Conservation (phyloP, 768 basidiomycete species). For the Pulveroboletus sp. region DNA sequence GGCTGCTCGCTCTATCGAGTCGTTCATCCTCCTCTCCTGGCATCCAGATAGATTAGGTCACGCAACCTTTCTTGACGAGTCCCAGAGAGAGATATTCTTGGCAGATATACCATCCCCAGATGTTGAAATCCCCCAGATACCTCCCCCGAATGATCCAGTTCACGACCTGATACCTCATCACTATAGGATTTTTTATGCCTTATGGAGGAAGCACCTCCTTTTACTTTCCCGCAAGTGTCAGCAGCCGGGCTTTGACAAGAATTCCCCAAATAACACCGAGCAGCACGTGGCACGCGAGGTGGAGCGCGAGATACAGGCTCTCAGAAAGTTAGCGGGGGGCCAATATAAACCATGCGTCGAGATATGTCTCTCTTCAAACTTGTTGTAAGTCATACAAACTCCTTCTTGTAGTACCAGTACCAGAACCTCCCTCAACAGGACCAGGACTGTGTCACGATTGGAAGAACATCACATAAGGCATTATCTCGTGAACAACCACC, state of each 20-base stretch:
- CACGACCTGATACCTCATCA: conserved; percentile 23
- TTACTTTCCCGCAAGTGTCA: conserved; percentile 18
- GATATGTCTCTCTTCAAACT: conserved; percentile 79
- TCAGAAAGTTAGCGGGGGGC: conserved; percentile 11
- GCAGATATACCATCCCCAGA: conserved; percentile 22
- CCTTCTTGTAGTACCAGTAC: background rate
- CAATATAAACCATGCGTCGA: conserved; percentile 62
- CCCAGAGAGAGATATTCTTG: conserved; percentile 50
- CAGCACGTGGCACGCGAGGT: conserved; percentile 22
- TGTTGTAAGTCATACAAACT: conserved; percentile 49
- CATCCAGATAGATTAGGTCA: conserved; percentile 72
- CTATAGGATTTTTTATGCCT: conserved; percentile 20
- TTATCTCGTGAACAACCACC: conserved; percentile 62
- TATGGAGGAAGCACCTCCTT: conserved; percentile 23
- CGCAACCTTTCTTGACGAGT: conserved; percentile 73
- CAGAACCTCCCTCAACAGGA: conserved; percentile 35
- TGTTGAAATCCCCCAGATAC: conserved; percentile 16
- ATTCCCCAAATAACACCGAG: conserved; percentile 10
- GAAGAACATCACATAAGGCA: conserved; percentile 72
- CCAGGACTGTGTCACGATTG: conserved; percentile 63
- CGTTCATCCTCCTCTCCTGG: conserved; percentile 56
- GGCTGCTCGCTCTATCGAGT: conserved; percentile 54
- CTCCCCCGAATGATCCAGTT: conserved; percentile 14
- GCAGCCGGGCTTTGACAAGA: conserved; percentile 11
- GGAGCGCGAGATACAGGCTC: conserved; percentile 18